Evolutionary conservation across 1,284 basidiomycete species (phyloP), one percentile per base, ranked within the genome.

Genomic region (Taiwanofungus camphoratus): DNA sequence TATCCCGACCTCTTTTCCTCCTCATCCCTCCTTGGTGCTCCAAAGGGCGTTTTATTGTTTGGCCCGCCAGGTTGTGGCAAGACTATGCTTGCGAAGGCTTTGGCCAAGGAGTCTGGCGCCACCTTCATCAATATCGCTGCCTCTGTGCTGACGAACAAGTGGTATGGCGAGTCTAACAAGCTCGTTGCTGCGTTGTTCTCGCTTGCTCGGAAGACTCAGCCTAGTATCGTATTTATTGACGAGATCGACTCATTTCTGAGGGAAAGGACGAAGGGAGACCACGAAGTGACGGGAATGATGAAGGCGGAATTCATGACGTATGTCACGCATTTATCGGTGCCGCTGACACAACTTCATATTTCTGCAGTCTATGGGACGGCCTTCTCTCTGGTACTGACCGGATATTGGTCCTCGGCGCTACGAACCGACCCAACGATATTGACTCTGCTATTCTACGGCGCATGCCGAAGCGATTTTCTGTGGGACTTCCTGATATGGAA

Each of bases 241-340:
- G 86, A 88, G 63, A 87, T 89, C 46, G 86, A 89, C 60, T 91
- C 88, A 6, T 92, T 99, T 65, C 69, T 99, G 63, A 73, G 95
- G 44, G 92, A 97, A 63, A 74, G 96, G 49, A 77, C 76, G 33
- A 79, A 82, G 41, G 86, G 87, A 9, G 96, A 99, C 59, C 96
- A 99, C 64, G 96, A 99, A 60, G 95, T 94, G 36, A 98, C 93
- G 20, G 92, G 87, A 4, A 98, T 98, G 93, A 96, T 99, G 83
- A 99, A 99, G 69, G 95, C 95, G 1, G 95, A 99, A 61, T 99
- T 99, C 63, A 97, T 99, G 94, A 96, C 92, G 83, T 92, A 65
- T 56, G 88, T 69, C 9, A 5, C 24, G 27, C n/a, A 44, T 24
- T 36, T 16, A 23, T 15, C 5, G 16, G 26, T 9, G 23, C 6